Conservation (phyloP, 2,329 filamentous ascomycete species). For the Claviceps monticola region DNA sequence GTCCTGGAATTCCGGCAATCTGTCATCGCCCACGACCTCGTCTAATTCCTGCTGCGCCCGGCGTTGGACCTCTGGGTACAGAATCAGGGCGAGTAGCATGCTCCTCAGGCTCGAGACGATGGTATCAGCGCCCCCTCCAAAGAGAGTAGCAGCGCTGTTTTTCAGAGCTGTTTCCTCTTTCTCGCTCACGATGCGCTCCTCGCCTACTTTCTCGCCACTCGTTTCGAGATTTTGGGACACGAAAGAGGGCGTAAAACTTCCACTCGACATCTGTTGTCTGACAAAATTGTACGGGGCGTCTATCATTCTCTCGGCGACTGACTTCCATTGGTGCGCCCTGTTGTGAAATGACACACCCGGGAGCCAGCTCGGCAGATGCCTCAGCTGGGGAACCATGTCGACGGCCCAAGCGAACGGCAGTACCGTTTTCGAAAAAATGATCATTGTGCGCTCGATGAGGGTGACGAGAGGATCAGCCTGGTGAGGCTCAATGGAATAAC, state of each 20-base stretch:
- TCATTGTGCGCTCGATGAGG: conserved; percentile 16
- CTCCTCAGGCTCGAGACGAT: background rate
- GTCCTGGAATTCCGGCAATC: conserved; percentile 30
- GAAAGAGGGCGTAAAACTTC: conserved; percentile 12
- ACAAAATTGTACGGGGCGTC: conserved; percentile 20
- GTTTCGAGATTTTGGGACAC: conserved; percentile 10
- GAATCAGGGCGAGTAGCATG: conserved; percentile 33
- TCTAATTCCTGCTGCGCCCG: conserved; percentile 28
- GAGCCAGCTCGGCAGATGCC: conserved; percentile 16
- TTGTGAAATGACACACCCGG: conserved; percentile 19
- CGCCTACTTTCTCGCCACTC: background rate
- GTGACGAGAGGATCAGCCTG: conserved; percentile 10
- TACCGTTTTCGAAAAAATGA: conserved; percentile 14
- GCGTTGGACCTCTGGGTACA: conserved; percentile 27
- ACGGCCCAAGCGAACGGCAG: conserved; percentile 20
- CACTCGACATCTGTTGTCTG: conserved; percentile 12
- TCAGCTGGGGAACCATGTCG: conserved; percentile 18
- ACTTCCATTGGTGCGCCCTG: conserved; percentile 14
- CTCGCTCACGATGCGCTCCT: background rate
- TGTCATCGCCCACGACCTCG: conserved; percentile 24
- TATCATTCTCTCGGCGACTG: conserved; percentile 7
- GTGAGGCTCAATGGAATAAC: conserved; percentile 12
- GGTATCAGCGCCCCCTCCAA: conserved; percentile 9
- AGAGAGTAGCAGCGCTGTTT: conserved; percentile 1
- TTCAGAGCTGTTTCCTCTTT: conserved; percentile 3